A percentile compares a stretch with the other conserved stretches of the same genome.
phyloP scores from a whole-genome alignment of 495 filamentous ascomycete species.

The Penicillium flavigenum region DNA sequence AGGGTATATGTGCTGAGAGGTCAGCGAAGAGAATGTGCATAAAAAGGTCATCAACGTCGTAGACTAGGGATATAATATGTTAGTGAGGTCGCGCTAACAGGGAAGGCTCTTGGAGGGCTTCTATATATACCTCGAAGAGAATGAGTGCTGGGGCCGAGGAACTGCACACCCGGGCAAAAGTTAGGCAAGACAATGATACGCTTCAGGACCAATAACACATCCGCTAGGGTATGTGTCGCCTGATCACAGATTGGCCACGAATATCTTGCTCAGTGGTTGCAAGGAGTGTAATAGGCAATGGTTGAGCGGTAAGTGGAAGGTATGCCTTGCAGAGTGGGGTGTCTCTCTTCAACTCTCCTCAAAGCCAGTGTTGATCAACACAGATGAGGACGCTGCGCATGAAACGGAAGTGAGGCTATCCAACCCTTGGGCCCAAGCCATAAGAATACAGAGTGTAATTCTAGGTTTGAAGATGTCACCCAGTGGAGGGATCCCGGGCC shows the following conservation, averaged over 20 bases:
- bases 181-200: background rate
- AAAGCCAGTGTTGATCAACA: background rate
- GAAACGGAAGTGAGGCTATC: background rate
- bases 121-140: slow-evolving; percentile 7
- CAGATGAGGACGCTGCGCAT: background rate
- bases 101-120: background rate
- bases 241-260: background rate
- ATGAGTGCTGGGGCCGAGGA: slow-evolving; percentile 1
- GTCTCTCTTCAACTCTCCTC: background rate
- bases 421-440: background rate
- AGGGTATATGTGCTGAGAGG: slow-evolving; percentile 27
- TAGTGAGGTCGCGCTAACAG: slow-evolving; percentile 8
- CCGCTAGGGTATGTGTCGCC: slow-evolving; percentile 12
- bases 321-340: slow-evolving; percentile 6
- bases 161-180: slow-evolving; percentile 14
- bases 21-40: slow-evolving; percentile 21
- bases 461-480: background rate
- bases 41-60: slow-evolving; percentile 24
- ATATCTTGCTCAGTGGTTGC: background rate
- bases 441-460: background rate
- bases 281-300: background rate
- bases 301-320: background rate
- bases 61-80: slow-evolving; percentile 1
- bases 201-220: background rate
- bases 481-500: background rate